These are phyloP conservation scores for Coemansia sp. DNA, from an alignment of 371 early-diverging fungal species.

Conservation along the genomic window DNA sequence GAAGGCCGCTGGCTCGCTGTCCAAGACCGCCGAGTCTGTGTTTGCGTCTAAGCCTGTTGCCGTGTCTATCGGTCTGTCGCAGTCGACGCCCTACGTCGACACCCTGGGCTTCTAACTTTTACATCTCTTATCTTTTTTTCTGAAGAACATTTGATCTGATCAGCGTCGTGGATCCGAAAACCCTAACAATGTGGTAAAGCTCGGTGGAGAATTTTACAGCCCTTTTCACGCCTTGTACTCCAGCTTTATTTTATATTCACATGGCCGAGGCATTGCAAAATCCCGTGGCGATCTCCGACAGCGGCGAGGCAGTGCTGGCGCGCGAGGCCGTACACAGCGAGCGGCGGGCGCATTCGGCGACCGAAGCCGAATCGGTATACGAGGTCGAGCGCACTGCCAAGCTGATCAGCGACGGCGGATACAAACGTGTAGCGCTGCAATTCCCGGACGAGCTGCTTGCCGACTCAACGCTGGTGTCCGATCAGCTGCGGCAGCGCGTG, in stretches of 20 bases:
- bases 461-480: constrained; percentile 66
- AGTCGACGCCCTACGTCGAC: constrained; percentile 81
- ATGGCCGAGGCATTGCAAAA: neutral
- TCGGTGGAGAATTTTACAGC: too few relatives aligned
- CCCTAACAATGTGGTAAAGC: too few relatives aligned
- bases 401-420: constrained; percentile 55
- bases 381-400: constrained; percentile 69
- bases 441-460: constrained; percentile 89
- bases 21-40: constrained; percentile 68
- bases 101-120: constrained; percentile 58
- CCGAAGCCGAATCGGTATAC: constrained; percentile 48
- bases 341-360: neutral
- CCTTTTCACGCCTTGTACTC: too few relatives aligned
- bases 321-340: constrained; percentile 11
- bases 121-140: neutral
- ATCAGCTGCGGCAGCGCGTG: constrained; percentile 52
- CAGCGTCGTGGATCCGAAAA: too few relatives aligned
- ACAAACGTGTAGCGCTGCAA: constrained; percentile 74
- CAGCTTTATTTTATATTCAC: too few relatives aligned
- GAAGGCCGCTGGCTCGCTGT: constrained; percentile 59
- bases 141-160: too few relatives aligned
- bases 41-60: constrained; percentile 76
- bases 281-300: constrained; percentile 17
- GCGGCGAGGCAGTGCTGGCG: constrained; percentile 30
- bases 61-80: constrained; percentile 78